phyloP scores from a whole-genome alignment of 2,329 filamentous ascomycete species.

The Microsporum audouinii region DNA sequence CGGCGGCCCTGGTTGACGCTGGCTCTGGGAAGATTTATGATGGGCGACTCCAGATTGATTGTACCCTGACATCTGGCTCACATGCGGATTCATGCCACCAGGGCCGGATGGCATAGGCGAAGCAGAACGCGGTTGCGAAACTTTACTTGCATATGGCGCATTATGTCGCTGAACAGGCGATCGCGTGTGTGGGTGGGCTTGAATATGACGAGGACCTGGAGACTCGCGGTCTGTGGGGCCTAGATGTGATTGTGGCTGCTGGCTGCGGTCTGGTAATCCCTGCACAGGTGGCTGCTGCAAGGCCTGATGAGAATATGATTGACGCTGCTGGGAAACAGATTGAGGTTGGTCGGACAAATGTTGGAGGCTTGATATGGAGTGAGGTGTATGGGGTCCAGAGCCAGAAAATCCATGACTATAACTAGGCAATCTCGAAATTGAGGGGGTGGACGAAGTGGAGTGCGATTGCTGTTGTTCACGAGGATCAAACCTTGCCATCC shows the following conservation, averaged over 20 bases:
- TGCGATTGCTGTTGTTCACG: constrained; percentile 22
- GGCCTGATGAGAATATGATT: constrained; percentile 8
- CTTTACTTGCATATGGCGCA: constrained; percentile 6
- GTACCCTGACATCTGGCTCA: constrained; percentile 2
- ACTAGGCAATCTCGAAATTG: background rate
- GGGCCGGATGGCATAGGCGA: constrained; percentile 8
- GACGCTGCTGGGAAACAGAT: constrained; percentile 4
- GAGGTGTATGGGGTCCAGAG: constrained; percentile 5
- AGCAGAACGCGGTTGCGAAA: constrained; percentile 6
- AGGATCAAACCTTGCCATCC: constrained; percentile 35
- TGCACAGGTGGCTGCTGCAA: constrained; percentile 7
- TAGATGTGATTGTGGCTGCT: constrained; percentile 10
- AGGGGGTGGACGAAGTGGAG: constrained; percentile 1
- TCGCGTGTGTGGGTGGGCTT: constrained; percentile 5
- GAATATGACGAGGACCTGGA: constrained; percentile 9
- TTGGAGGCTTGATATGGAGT: constrained; percentile 6
- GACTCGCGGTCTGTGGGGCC: constrained; percentile 6
- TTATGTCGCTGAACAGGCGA: constrained; percentile 9
- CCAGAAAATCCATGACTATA: constrained; percentile 6
- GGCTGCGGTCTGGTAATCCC: constrained; percentile 19
- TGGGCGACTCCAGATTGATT: background rate
- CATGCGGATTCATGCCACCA: background rate
- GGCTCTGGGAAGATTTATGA: constrained; percentile 2
- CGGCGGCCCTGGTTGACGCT: constrained; percentile 1
- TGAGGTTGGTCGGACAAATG: constrained; percentile 5